These are phyloP conservation scores for Thecaphora thlaspeos DNA, from an alignment of 1,284 basidiomycete species.

Conservation along the genomic window DNA sequence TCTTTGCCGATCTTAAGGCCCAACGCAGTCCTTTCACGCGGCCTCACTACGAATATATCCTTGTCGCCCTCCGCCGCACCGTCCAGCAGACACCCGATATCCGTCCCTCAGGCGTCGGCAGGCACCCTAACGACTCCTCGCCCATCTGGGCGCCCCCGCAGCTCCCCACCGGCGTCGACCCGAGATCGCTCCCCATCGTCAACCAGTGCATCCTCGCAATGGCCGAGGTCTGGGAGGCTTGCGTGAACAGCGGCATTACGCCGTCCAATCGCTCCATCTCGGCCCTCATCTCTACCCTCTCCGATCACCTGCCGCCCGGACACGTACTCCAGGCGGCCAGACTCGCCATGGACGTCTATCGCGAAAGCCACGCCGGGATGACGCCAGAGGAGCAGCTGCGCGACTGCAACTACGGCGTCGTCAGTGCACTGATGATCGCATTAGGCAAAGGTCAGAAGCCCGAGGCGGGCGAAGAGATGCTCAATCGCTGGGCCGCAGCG, in stretches of 20 bases:
- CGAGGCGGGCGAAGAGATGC: slow-evolving; percentile 12
- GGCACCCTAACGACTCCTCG: not conserved
- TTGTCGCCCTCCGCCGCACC: slow-evolving; percentile 11
- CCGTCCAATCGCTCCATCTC: slow-evolving; percentile 20
- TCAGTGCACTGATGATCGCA: slow-evolving; percentile 12
- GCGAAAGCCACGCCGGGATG: not conserved
- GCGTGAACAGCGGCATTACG: slow-evolving; percentile 1
- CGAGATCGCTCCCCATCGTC: slow-evolving; percentile 16
- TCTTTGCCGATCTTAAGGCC: slow-evolving; percentile 10
- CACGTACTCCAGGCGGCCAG: slow-evolving; percentile 10
- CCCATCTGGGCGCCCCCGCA: slow-evolving; percentile 19
- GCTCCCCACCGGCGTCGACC: slow-evolving; percentile 13
- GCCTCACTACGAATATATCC: slow-evolving; percentile 11
- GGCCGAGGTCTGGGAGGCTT: slow-evolving; percentile 22
- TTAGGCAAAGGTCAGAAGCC: slow-evolving; percentile 10
- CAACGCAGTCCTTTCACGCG: slow-evolving; percentile 12
- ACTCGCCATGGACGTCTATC: slow-evolving; percentile 2
- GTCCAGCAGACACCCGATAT: slow-evolving; percentile 3
- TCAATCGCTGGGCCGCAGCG: slow-evolving; percentile 13
- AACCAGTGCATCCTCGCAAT: slow-evolving; percentile 32
- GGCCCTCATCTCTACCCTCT: slow-evolving; percentile 16
- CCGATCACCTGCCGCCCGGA: slow-evolving; percentile 2
- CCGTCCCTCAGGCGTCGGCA: not conserved
- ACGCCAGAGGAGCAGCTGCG: not conserved
- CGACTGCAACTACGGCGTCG: slow-evolving; percentile 9